Evolutionary conservation across 1,284 basidiomycete species (phyloP).

Genomic region (Neonothopanus nambi): DNA sequence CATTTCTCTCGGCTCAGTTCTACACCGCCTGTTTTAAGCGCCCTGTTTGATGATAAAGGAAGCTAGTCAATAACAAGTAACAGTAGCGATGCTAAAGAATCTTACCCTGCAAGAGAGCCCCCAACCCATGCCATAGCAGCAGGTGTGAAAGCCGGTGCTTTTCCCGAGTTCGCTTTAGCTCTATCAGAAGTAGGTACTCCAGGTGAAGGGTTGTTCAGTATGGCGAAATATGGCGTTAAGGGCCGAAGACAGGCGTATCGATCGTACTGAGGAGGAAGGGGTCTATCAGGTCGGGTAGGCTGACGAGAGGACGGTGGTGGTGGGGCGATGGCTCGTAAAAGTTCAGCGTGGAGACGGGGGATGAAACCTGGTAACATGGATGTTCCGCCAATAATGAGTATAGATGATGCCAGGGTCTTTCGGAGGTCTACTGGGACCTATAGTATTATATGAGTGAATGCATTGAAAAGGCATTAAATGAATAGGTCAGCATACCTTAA

Average conservation of each 20-base stretch:
- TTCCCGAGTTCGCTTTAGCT: slow-evolving; percentile 64
- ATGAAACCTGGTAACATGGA: slow-evolving; percentile 92
- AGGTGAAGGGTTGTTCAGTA: slow-evolving; percentile 81
- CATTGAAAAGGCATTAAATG: background rate
- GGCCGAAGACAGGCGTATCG: slow-evolving; percentile 73
- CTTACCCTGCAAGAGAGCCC: slow-evolving; percentile 87
- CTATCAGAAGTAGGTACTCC: slow-evolving; percentile 41
- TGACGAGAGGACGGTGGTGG: slow-evolving; percentile 35
- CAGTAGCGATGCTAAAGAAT: slow-evolving; percentile 7
- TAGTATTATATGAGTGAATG: slow-evolving; percentile 3
- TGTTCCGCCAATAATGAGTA: slow-evolving; percentile 88
- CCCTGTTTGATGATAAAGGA: slow-evolving; percentile 31
- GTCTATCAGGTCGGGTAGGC: slow-evolving; percentile 38
- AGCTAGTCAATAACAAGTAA: slow-evolving; percentile 11
- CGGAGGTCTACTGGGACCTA: slow-evolving; percentile 90
- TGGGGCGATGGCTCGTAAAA: slow-evolving; percentile 61
- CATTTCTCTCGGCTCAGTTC: slow-evolving; percentile 84
- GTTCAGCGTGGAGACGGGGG: slow-evolving; percentile 76
- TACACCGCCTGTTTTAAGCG: slow-evolving; percentile 81
- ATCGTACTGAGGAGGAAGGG: slow-evolving; percentile 56
- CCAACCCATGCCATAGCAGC: slow-evolving; percentile 87
- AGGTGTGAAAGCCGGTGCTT: slow-evolving; percentile 83
- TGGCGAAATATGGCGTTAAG: slow-evolving; percentile 69
- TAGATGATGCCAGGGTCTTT: slow-evolving; percentile 74
- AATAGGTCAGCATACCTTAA: slow-evolving; percentile 67